These are phyloP conservation scores for Poa annua DNA, from an alignment of 176 grass and related monocot genomes.

Conservation along the genomic window DNA sequence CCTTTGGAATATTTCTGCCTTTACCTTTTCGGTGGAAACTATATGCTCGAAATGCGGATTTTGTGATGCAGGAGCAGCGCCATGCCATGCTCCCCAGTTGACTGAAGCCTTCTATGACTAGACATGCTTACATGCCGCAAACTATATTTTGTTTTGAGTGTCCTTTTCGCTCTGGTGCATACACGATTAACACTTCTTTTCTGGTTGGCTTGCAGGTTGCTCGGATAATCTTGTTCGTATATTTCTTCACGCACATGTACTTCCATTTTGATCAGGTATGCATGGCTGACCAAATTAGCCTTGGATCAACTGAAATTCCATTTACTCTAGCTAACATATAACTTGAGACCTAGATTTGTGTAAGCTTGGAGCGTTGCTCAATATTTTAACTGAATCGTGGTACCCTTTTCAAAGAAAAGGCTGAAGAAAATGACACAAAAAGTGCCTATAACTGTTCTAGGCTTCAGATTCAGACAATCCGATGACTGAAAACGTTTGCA, in stretches of 20 bases:
- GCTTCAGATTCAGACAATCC: background rate
- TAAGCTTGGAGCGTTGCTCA: background rate
- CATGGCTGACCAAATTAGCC: conserved; percentile 21
- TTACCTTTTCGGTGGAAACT: background rate
- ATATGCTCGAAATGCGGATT: background rate
- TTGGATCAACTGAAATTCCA: background rate
- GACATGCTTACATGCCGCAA: background rate
- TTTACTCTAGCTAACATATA: background rate
- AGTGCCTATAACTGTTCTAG: too few species aligned
- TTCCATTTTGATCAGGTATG: conserved; percentile 78
- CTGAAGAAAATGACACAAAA: too few species aligned
- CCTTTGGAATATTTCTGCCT: background rate
- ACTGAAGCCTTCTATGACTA: background rate
- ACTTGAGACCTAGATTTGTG: background rate
- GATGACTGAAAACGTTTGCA: background rate
- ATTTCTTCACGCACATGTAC: conserved; percentile 79
- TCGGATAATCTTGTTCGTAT: conserved; percentile 72
- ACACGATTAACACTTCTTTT: conserved; percentile 9
- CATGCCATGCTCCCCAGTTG: background rate
- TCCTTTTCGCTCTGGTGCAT: background rate
- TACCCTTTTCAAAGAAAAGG: too few species aligned
- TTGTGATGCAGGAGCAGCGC: background rate
- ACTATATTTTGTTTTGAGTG: background rate
- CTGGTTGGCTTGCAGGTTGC: conserved; percentile 58
- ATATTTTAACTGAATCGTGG: background rate